A percentile compares a stretch with the other conserved stretches of the same genome.
Evolutionary conservation across 495 filamentous ascomycete genomes (phyloP).

Genomic region (Bacidia rubella): DNA sequence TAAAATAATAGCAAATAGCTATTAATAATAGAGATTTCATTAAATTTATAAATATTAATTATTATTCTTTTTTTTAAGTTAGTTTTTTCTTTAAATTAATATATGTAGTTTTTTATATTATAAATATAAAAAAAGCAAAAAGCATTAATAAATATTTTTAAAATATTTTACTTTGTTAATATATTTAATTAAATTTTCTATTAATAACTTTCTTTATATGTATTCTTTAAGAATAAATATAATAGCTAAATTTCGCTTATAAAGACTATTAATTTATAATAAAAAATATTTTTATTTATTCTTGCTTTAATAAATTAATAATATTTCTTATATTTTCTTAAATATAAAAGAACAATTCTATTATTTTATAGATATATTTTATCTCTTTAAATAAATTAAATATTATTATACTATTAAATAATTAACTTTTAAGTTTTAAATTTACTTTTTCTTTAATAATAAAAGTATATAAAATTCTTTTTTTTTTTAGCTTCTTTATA

Average conservation of each 20-base stretch:
- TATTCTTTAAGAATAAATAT: not conserved
- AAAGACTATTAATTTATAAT: not conserved
- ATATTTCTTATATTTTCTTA: not conserved
- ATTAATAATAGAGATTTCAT: conserved; percentile 4
- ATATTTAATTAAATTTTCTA: conserved; percentile 9
- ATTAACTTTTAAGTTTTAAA: not conserved
- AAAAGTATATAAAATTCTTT: not conserved
- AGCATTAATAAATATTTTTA: not conserved
- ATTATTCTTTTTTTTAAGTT: not conserved
- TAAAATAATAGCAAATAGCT: not conserved
- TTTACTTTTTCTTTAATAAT: conserved; percentile 1
- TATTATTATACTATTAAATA: not conserved
- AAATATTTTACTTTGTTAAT: conserved; percentile 6
- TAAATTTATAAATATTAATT: not conserved
- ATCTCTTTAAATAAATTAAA: not conserved
- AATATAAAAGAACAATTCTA: not conserved
- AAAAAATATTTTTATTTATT: not conserved
- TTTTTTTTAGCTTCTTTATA: not conserved
- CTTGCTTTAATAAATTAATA: not conserved
- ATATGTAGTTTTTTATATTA: conserved; percentile 6
- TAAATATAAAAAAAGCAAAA: conserved; percentile 8
- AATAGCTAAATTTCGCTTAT: not conserved
- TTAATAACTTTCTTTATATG: conserved; percentile 10
- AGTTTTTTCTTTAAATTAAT: not conserved
- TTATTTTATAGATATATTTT: not conserved